Base-by-base conservation (phyloP, 306 rosid genomes). In the Adenanthera pavonina region DNA sequence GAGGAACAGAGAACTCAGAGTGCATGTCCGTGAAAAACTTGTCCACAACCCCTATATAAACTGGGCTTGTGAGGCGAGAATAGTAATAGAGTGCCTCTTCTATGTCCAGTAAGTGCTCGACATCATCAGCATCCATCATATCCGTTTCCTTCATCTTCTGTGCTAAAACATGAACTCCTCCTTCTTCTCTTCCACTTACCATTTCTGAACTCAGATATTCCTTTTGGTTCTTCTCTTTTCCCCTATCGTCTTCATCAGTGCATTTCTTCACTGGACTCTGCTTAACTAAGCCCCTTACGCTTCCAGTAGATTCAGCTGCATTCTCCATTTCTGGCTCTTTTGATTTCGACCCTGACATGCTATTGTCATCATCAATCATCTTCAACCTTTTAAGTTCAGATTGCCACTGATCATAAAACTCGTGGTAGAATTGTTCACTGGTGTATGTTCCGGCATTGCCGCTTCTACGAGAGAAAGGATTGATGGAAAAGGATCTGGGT, bases 11-110 rank as follows among this genome's bases (percentile, higher is more conserved):
- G 52, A 87, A 43, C 20, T 95, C 93, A 3, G 96, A 81, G 84
- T 90, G 81, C 80, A 93, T 92, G 40, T 92, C 94, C 80, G 8
- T 81, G 87, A 96, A 92, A 82, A 96, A 93, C 86, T 91, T 89
- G 88, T 96, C 97, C 43, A 96, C 94, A 57, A 93, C 91, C 70
- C 93, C 98, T 43, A 90, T 81, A 83, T 93, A 96, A 49, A 87
- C 89, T 3, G 96, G 92, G 78, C 98, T 91, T 61, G 72, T 90
- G 77, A 95, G 96, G 77, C 96, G 90, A 77, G 97, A 95, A 86
- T 95, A 95, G 85, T 95, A 95, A 88, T 95, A 93, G 3, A 93
- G 85, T 40, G 92, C 99, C 87, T 93, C 99, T 89, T 95, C 99
- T 61, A 95, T 88, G 77, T 95, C 99, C 85, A 95, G 64, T 36